Base-by-base conservation (phyloP, 2,329 filamentous ascomycete genomes). In the Colletotrichum paranaense region DNA sequence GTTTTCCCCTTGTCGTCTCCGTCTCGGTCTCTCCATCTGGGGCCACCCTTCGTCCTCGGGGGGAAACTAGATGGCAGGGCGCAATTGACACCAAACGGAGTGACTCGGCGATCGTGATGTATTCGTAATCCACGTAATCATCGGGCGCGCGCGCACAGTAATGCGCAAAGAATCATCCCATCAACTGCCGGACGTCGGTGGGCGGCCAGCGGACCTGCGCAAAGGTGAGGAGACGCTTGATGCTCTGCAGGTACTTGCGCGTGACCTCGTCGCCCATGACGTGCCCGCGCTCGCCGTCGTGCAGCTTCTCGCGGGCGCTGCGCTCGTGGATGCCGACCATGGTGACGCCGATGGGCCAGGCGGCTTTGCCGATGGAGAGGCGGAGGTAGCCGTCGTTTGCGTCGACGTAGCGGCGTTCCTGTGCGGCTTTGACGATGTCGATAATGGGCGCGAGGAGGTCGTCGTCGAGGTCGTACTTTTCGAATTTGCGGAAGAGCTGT, bases 291-390 rank as follows among this genome's bases (percentile, higher is more conserved):
- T 93, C 91, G 72, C 92, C 93, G 81, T 97, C 91, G 81, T 98
- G 95, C 73, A 99, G 86, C 85, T 99, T 99, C 85, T 99, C 97
- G 75, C 97, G 91, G 24, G 97, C 96, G 77, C 93, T 97, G 80
- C 97, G 92, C 87, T 98, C 97, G 89, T 99, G 97, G 78, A 99
- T 99, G 87, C 97, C 97, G 79, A 99, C 97, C 97, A 98, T 99
- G 82, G 97, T 99, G 52, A 99, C 97, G 84, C 97, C 97, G 79
- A 99, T 99, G 28, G 97, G 97, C 97, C 97, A 99, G 19, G 97
- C 97, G 77, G 95, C 95, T 85, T 98, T 98, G 76, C 95, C 95
- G 79, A 99, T 99, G 81, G 94, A 97, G 67, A 99, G 87, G 66
- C 94, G 89, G 74, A 99, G 86, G 82, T 99, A 99, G 0, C 95